These are phyloP conservation scores for Fraxinus velutina DNA, from an alignment of 305 asterid genomes.

Conservation along the genomic window DNA sequence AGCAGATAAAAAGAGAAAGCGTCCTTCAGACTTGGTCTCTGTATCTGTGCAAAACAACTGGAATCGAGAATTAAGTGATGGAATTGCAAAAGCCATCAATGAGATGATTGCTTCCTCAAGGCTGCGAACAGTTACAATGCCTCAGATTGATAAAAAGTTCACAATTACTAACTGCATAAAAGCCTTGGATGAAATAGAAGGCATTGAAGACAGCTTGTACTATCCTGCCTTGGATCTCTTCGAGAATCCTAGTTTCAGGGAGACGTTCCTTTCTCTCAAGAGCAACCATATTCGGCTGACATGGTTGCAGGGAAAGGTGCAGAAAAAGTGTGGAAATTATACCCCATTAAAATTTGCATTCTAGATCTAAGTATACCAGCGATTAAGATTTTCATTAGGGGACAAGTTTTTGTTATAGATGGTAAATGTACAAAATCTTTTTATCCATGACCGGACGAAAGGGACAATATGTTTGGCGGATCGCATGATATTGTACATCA, in stretches of 20 bases:
- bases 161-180: slow-evolving; percentile 67
- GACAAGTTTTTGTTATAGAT: background rate
- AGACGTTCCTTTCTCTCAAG: slow-evolving; percentile 60
- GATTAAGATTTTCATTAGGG: background rate
- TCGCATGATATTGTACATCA: background rate
- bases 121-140: slow-evolving; percentile 29
- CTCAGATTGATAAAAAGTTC: slow-evolving; percentile 44
- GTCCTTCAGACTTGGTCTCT: slow-evolving; percentile 41
- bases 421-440: slow-evolving; percentile 11
- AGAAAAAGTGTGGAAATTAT: slow-evolving; percentile 48
- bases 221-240: slow-evolving; percentile 74
- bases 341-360: slow-evolving; percentile 24
- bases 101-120: slow-evolving; percentile 69
- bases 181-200: slow-evolving; percentile 74
- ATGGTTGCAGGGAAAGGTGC: slow-evolving; percentile 79
- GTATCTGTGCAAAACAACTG: slow-evolving; percentile 40
- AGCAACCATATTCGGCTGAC: slow-evolving; percentile 43
- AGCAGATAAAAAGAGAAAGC: slow-evolving; percentile 71
- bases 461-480: background rate
- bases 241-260: slow-evolving; percentile 59
- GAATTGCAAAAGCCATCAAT: slow-evolving; percentile 53
- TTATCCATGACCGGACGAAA: background rate
- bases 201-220: slow-evolving; percentile 55
- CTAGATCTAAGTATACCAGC: background rate
- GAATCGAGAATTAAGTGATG: slow-evolving; percentile 44